phyloP scores from a whole-genome alignment of 805 yeast species.

The Candida andamanensis region DNA sequence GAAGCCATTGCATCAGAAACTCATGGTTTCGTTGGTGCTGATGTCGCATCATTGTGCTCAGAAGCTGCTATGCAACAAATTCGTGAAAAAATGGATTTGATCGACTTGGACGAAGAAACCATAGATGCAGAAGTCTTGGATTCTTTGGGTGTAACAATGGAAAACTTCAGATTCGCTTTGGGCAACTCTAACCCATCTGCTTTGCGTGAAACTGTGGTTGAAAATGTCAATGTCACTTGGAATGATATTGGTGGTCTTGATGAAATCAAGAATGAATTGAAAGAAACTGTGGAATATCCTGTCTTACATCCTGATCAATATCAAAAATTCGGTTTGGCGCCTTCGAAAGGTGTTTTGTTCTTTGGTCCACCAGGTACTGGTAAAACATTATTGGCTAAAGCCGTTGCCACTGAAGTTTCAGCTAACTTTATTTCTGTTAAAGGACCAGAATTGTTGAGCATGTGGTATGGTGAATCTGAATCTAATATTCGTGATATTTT shows the following conservation, averaged over 20 bases:
- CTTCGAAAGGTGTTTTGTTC: conserved; percentile 96
- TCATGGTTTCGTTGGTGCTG: conserved; percentile 99
- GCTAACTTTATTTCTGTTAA: conserved; percentile 97
- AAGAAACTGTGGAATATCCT: conserved; percentile 98
- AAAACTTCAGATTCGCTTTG: conserved; percentile 94
- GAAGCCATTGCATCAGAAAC: conserved; percentile 96
- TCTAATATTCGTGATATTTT: conserved; percentile 96
- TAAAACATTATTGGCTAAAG: conserved; percentile 96
- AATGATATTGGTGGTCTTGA: conserved; percentile 99
- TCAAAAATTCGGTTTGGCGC: conserved; percentile 95
- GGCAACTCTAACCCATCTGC: conserved; percentile 99
- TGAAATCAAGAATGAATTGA: conserved; percentile 90
- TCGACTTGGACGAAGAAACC: conserved; percentile 92
- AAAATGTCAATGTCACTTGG: conserved; percentile 98
- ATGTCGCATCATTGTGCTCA: conserved; percentile 96
- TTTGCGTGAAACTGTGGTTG: conserved; percentile 98
- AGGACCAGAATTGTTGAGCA: conserved; percentile 94
- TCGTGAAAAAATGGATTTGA: conserved; percentile 98
- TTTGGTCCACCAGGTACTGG: conserved; percentile 99
- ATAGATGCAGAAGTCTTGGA: conserved; percentile 96
- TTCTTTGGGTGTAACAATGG: conserved; percentile 97
- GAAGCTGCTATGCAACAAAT: conserved; percentile 99
- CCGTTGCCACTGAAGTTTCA: conserved; percentile 98
- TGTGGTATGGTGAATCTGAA: conserved; percentile 99
- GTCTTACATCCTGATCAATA: conserved; percentile 98